Evolutionary conservation across 805 yeast genomes (phyloP).

Genomic region (Zygosaccharomyces bailii): DNA sequence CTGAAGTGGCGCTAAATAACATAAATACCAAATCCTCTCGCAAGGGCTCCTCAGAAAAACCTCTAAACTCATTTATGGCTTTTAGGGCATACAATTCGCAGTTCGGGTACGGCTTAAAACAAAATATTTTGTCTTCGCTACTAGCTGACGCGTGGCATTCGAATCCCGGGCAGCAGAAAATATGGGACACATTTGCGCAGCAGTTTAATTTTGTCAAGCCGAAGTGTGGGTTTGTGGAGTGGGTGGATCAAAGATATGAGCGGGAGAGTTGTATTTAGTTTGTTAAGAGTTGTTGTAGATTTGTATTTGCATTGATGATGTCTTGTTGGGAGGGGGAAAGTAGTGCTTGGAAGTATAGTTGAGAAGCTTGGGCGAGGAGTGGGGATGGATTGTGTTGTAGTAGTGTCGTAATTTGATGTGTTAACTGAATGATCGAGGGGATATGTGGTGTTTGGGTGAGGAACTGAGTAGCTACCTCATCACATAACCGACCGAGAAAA

Average conservation of each 20-base stretch:
- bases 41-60: constrained; percentile 8
- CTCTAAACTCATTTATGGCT: constrained; percentile 27
- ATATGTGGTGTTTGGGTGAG: constrained; percentile 8
- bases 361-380: constrained; percentile 20
- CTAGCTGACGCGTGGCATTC: constrained; percentile 24
- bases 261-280: constrained; percentile 17
- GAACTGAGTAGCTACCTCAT: constrained; percentile 11
- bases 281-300: constrained; percentile 17
- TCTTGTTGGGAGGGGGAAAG: constrained; percentile 20
- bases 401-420: constrained; percentile 23
- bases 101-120: constrained; percentile 24
- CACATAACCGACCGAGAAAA: constrained; percentile 11
- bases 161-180: constrained; percentile 3
- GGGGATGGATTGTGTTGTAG: constrained; percentile 19
- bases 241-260: constrained; percentile 22
- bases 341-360: constrained; percentile 19
- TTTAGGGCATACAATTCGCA: constrained; percentile 29
- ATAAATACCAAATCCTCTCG: constrained; percentile 10
- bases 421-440: constrained; percentile 15
- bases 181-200: constrained; percentile 25
- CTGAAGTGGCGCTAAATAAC: constrained; percentile 9
- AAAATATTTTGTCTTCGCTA: constrained; percentile 21
- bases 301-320: constrained; percentile 21
- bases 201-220: constrained; percentile 30
- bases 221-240: constrained; percentile 18